Base-by-base conservation (phyloP, 2,329 filamentous ascomycete species). In the Lachnellula occidentalis region DNA sequence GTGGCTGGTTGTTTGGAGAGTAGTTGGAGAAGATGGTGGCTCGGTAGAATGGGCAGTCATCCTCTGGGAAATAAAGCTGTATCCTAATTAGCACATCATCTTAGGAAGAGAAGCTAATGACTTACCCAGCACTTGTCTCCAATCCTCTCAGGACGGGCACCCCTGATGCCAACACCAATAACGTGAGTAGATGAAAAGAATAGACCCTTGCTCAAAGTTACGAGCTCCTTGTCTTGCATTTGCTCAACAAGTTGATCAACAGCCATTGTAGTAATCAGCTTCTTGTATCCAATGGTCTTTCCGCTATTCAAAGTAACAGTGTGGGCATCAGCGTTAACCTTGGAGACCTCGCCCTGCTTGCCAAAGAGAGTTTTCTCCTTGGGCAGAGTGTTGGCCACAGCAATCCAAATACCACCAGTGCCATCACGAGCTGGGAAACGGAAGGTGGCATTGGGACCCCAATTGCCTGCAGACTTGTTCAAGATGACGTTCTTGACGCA, bases 21-120 rank as follows among this genome's bases (percentile, higher is more conserved):
- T 99, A 99, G 83, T 99, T 99, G 75, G 92, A 97, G 84, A 99
- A 99, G 78, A 99, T 97, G 70, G 94, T 99, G 69, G 94, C 94
- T 66, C 94, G 90, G 82, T 99, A 99, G 82, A 99, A 99, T 71
- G 91, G 91, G 80, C 91, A 96, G 82, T 99, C 87, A 74, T 96
- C 88, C 75, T 99, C 94, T 60, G 94, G 94, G 85, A 97, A 99
- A 83, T 99, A 99, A 63, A 99, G 80, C 86, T 87, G 54, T 9
- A 51, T 31, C 2, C 31, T n/a, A 15, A 45, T 72, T 65, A 71
- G 66, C 51, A 50, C 42, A 45, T 21, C 11, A 7, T 24, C 21
- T 27, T n/a, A 14, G 14, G 1, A 12, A 36, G 17, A 34, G 6
- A 27, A n/a, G 15, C 5, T 9, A 17, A 39, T 19, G 22, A 69